These are phyloP conservation scores for Phytophthora macrochlamydospora DNA, from an alignment of 352 stramenopile species.

Conservation along the genomic window DNA sequence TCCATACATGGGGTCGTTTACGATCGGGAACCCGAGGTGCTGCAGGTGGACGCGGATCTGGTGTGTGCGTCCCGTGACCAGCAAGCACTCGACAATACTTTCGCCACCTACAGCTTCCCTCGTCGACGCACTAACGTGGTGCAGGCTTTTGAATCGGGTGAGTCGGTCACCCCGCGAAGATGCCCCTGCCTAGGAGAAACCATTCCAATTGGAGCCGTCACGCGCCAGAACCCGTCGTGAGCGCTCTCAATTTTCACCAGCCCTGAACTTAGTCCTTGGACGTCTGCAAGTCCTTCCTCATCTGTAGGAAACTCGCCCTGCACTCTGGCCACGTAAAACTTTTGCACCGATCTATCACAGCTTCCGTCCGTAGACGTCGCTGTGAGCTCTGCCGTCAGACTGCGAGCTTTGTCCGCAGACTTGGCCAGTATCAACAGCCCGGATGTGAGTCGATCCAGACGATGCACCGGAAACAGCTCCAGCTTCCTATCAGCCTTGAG, in stretches of 20 bases:
- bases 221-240: slow-evolving; percentile 33
- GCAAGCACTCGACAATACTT: slow-evolving; percentile 89
- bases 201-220: slow-evolving; percentile 47
- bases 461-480: slow-evolving; percentile 86
- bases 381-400: slow-evolving; percentile 48
- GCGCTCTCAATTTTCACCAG: slow-evolving; percentile 20
- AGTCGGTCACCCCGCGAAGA: slow-evolving; percentile 26
- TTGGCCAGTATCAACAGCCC: slow-evolving; percentile 68
- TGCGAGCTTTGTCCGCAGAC: slow-evolving; percentile 40
- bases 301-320: slow-evolving; percentile 44
- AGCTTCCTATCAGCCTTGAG: slow-evolving; percentile 39
- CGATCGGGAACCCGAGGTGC: slow-evolving; percentile 87
- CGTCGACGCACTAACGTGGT: slow-evolving; percentile 48
- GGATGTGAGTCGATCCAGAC: slow-evolving; percentile 94
- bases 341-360: slow-evolving; percentile 41
- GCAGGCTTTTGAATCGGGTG: slow-evolving; percentile 36
- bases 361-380: slow-evolving; percentile 13
- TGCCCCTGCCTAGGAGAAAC: slow-evolving; percentile 30
- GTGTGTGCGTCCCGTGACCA: slow-evolving; percentile 93
- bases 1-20: slow-evolving; percentile 95
- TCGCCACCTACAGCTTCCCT: slow-evolving; percentile 25
- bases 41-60: slow-evolving; percentile 96
- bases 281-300: slow-evolving; percentile 11
- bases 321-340: slow-evolving; percentile 63
- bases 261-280: slow-evolving; percentile 15